phyloP scores from a whole-genome alignment of 139 green algal genomes.

The Volvox reticuliferus region DNA sequence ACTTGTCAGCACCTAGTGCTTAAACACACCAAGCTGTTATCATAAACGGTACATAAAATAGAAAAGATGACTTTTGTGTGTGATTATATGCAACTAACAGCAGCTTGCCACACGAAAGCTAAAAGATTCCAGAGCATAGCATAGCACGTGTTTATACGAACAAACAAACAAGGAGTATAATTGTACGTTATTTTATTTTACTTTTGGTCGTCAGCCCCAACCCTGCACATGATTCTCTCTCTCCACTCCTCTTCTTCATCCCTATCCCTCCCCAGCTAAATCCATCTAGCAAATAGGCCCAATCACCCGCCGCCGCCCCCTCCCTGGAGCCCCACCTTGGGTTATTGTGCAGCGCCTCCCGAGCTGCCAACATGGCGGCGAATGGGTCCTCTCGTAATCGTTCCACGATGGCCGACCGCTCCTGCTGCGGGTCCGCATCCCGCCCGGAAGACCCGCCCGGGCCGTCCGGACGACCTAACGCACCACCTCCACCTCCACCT shows the following conservation, averaged over 20 bases:
- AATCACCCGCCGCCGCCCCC: neutral
- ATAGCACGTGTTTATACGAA: too few species aligned
- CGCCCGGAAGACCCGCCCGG: neutral
- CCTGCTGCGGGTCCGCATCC: neutral
- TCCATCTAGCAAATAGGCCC: neutral
- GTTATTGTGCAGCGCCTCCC: slow-evolving; percentile 47
- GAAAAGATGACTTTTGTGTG: too few species aligned
- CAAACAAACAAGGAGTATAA: too few species aligned
- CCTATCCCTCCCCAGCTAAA: neutral
- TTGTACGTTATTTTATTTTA: neutral
- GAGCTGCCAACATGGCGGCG: slow-evolving; percentile 56
- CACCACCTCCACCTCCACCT: neutral
- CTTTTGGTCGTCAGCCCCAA: neutral
- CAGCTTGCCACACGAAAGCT: too few species aligned
- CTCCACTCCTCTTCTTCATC: neutral
- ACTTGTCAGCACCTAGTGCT: too few species aligned
- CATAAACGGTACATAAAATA: too few species aligned
- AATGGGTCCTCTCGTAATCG: slow-evolving; percentile 62
- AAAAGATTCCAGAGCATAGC: too few species aligned
- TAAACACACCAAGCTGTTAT: too few species aligned
- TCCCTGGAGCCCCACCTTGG: slow-evolving; percentile 38
- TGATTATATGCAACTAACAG: too few species aligned
- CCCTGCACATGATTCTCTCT: neutral
- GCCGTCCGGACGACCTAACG: neutral
- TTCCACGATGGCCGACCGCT: slow-evolving; percentile 45